A percentile compares a stretch with the other conserved stretches of the same genome.
Conservation (phyloP, 345 rosid genomes). For the Populus euphratica region DNA sequence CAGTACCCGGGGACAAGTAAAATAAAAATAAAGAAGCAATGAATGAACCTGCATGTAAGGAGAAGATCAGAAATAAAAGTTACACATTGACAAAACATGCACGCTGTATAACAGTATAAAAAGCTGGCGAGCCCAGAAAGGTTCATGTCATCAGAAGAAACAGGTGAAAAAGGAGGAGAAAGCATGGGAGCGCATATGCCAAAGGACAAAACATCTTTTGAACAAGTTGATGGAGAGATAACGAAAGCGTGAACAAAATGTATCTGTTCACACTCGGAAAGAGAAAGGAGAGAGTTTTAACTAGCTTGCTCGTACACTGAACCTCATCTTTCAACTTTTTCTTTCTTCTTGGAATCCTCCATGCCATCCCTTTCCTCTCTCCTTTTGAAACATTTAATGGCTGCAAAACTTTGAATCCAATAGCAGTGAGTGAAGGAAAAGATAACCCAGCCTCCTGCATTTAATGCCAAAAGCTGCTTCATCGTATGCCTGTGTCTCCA, state of each 20-base stretch:
- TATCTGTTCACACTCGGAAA: neutral
- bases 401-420: too few species aligned
- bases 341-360: neutral
- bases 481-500: slow-evolving; percentile 11
- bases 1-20: too few species aligned
- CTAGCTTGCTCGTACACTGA: neutral
- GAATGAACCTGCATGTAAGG: neutral
- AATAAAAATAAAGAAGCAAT: neutral
- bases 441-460: neutral
- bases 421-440: neutral
- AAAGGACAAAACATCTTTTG: neutral
- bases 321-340: neutral
- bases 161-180: neutral
- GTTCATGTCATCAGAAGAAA: slow-evolving; percentile 9
- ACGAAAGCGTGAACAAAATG: neutral
- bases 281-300: neutral
- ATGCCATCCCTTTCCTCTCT: neutral
- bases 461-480: slow-evolving; percentile 27
- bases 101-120: neutral
- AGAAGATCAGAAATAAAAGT: neutral
- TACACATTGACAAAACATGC: neutral
- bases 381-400: neutral
- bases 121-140: slow-evolving; percentile 22
- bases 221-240: slow-evolving; percentile 4
- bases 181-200: slow-evolving; percentile 1